Evolutionary conservation across 2,329 filamentous ascomycete genomes (phyloP).

Genomic region (Ceratocystis variospora): DNA sequence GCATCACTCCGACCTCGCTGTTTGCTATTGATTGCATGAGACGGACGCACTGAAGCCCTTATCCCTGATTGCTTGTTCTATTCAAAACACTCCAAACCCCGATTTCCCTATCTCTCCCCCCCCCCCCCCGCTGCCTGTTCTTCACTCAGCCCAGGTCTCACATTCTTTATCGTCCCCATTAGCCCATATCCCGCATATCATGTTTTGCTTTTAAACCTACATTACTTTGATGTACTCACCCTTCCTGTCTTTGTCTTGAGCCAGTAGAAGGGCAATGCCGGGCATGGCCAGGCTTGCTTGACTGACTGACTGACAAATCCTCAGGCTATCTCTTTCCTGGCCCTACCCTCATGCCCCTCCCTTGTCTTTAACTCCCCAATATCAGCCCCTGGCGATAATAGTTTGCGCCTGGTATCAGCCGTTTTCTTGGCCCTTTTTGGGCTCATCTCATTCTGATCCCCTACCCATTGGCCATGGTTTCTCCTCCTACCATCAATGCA

Average conservation of each 20-base stretch:
- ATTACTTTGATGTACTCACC: background rate
- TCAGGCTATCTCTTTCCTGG: background rate
- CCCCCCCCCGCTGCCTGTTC: no score
- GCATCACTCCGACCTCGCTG: background rate
- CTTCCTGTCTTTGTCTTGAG: background rate
- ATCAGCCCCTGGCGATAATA: conserved; percentile 6
- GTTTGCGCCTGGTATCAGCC: background rate
- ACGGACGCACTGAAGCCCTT: background rate
- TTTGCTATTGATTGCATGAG: background rate
- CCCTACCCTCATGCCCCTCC: background rate
- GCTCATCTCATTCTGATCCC: background rate
- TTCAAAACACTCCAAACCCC: background rate
- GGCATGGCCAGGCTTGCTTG: background rate
- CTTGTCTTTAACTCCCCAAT: background rate
- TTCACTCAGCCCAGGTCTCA: background rate
- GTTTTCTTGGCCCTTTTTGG: background rate
- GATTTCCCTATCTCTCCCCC: no score
- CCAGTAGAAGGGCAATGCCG: background rate
- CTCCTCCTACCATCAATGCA: background rate
- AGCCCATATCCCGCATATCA: background rate
- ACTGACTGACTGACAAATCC: background rate
- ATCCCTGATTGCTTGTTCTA: background rate
- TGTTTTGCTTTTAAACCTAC: background rate
- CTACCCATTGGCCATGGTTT: background rate
- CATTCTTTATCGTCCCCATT: background rate